Conservation (phyloP, 2,329 filamentous ascomycete species). For the Fusarium brachygibbosum region DNA sequence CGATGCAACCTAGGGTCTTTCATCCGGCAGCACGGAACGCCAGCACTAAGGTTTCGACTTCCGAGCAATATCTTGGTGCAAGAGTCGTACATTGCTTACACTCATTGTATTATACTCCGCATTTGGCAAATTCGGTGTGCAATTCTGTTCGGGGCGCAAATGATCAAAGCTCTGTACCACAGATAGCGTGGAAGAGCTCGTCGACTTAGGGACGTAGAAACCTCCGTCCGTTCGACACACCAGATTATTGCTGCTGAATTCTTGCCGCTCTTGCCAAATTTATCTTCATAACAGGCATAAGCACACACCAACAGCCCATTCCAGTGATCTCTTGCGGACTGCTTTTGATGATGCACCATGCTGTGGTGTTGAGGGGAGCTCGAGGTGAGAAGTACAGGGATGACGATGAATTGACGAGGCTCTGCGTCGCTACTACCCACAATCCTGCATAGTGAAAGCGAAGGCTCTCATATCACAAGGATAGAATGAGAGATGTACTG, state of each 20-base stretch:
- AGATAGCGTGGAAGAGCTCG: not conserved
- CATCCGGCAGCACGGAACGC: constrained; percentile 28
- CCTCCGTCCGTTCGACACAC: not conserved
- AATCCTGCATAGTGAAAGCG: not conserved
- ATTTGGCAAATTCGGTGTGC: not conserved
- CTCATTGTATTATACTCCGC: too few species aligned
- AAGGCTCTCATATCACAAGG: not conserved
- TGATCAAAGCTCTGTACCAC: not conserved
- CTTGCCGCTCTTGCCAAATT: not conserved
- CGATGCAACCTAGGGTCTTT: constrained; percentile 11
- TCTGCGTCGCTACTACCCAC: constrained; percentile 10
- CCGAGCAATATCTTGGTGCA: not conserved
- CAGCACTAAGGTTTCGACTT: constrained; percentile 1
- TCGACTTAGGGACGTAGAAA: not conserved
- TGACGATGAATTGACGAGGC: constrained; percentile 33
- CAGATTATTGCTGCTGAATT: not conserved
- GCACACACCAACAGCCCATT: not conserved
- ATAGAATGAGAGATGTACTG: not conserved
- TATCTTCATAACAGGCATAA: not conserved
- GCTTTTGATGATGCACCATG: not conserved
- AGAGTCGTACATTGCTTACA: not conserved
- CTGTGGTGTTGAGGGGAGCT: constrained; percentile 3
- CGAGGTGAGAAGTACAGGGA: not conserved
- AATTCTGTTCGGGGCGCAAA: not conserved
- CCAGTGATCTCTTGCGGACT: not conserved